phyloP scores from a whole-genome alignment of 805 yeast species.

The Brettanomyces anomalus region DNA sequence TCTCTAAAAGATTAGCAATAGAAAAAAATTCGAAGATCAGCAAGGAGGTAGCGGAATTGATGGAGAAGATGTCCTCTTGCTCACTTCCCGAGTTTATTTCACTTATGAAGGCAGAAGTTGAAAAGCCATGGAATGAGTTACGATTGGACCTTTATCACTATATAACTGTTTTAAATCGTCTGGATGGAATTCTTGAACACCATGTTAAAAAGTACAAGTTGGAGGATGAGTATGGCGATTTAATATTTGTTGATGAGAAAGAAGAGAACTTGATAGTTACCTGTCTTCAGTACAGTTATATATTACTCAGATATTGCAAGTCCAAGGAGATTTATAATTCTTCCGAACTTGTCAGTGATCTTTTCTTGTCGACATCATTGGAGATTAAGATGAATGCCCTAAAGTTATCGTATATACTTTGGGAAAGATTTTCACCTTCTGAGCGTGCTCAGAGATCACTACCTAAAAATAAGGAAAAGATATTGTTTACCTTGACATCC shows the following conservation, averaged over 20 bases:
- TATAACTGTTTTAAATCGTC: constrained; percentile 66
- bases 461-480: constrained; percentile 34
- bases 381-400: constrained; percentile 52
- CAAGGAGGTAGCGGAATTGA: constrained; percentile 7
- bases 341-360: constrained; percentile 45
- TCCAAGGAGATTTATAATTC: constrained; percentile 64
- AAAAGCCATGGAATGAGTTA: constrained; percentile 23
- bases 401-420: constrained; percentile 41
- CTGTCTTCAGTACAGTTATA: constrained; percentile 51
- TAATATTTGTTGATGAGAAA: constrained; percentile 32
- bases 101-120: constrained; percentile 11
- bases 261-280: constrained; percentile 44
- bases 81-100: constrained; percentile 14
- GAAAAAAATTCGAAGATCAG: constrained; percentile 11
- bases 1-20: constrained; percentile 8
- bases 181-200: constrained; percentile 57
- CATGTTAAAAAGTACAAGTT: constrained; percentile 46
- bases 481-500: constrained; percentile 41
- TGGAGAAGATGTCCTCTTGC: constrained; percentile 12
- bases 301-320: constrained; percentile 59
- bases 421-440: constrained; percentile 49
- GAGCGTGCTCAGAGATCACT: constrained; percentile 33
- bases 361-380: constrained; percentile 53
- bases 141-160: constrained; percentile 56
- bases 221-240: constrained; percentile 35